Percentiles rank a stretch among this genome's conserved stretches.
Conservation (phyloP, 1,139 yeast species). For the Candida sp. region DNA sequence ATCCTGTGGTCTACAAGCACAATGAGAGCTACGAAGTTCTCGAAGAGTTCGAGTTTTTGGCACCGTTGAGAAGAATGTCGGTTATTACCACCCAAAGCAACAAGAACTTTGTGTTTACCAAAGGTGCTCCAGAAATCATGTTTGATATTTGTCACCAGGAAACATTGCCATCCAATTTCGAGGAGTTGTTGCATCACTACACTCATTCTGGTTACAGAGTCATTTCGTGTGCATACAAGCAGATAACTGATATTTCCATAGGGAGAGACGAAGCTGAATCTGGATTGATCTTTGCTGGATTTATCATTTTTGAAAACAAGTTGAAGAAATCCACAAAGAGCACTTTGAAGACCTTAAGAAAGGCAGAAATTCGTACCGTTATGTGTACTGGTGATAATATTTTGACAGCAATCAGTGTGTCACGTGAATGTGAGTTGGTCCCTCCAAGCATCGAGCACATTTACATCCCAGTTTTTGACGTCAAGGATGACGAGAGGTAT, state of each 20-base stretch:
- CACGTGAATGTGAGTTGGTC: slow-evolving; percentile 78
- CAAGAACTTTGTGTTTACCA: slow-evolving; percentile 55
- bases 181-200: slow-evolving; percentile 75
- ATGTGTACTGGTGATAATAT: slow-evolving; percentile 99
- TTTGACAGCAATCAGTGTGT: slow-evolving; percentile 93
- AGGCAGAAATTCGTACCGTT: slow-evolving; percentile 78
- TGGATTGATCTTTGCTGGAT: slow-evolving; percentile 77
- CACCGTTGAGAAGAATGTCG: slow-evolving; percentile 90
- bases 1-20: slow-evolving; percentile 30
- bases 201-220: slow-evolving; percentile 96
- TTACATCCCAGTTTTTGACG: slow-evolving; percentile 69
- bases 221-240: slow-evolving; percentile 88
- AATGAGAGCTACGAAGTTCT: slow-evolving; percentile 55
- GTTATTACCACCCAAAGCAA: slow-evolving; percentile 60
- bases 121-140: slow-evolving; percentile 99
- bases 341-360: slow-evolving; percentile 59
- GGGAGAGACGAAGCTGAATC: slow-evolving; percentile 68
- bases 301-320: slow-evolving; percentile 91
- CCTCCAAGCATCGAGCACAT: slow-evolving; percentile 47
- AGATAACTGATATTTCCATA: slow-evolving; percentile 17
- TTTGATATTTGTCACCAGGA: slow-evolving; percentile 71
- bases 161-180: slow-evolving; percentile 76
- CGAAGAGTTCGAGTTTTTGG: slow-evolving; percentile 83
- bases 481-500: slow-evolving; percentile 33
- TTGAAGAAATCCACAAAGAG: slow-evolving; percentile 69